These are phyloP conservation scores for Fusarium protoensiforme DNA, from an alignment of 2,329 filamentous ascomycete species.

Conservation along the genomic window DNA sequence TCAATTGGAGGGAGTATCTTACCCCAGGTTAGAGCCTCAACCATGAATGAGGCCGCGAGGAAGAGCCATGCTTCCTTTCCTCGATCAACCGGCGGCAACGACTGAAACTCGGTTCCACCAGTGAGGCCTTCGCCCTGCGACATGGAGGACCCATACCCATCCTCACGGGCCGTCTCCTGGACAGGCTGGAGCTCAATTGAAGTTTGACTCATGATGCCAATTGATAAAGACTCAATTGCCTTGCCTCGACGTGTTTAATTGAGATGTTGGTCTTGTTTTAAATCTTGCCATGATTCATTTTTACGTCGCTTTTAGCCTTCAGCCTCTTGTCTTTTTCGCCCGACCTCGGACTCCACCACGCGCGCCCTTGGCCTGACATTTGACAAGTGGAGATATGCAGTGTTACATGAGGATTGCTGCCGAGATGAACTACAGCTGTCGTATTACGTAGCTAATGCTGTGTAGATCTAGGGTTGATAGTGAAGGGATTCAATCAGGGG, in stretches of 20 bases:
- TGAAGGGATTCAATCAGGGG: background rate
- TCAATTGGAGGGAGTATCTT: background rate
- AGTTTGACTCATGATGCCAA: background rate
- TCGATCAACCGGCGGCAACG: slow-evolving; percentile 44
- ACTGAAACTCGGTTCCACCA: background rate
- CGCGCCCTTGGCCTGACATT: slow-evolving; percentile 6
- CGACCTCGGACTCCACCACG: background rate
- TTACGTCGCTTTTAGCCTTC: background rate
- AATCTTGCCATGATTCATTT: background rate
- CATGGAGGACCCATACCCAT: background rate
- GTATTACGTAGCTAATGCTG: background rate
- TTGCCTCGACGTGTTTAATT: background rate
- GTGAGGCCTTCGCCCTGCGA: background rate
- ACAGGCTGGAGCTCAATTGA: background rate
- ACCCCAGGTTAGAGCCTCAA: slow-evolving; percentile 51
- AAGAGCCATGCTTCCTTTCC: slow-evolving; percentile 51
- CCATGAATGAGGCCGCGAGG: slow-evolving; percentile 45
- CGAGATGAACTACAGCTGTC: background rate
- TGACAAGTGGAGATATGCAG: background rate
- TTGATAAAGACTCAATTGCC: background rate
- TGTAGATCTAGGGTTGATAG: background rate
- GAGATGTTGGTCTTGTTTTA: background rate
- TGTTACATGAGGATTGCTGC: background rate
- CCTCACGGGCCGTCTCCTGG: background rate
- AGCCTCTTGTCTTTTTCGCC: background rate